A percentile compares a stretch with the other conserved stretches of the same genome.
These are phyloP conservation scores for Paecilomyces sp. DNA, from an alignment of 2,329 filamentous ascomycete genomes.

Conservation along the genomic window DNA sequence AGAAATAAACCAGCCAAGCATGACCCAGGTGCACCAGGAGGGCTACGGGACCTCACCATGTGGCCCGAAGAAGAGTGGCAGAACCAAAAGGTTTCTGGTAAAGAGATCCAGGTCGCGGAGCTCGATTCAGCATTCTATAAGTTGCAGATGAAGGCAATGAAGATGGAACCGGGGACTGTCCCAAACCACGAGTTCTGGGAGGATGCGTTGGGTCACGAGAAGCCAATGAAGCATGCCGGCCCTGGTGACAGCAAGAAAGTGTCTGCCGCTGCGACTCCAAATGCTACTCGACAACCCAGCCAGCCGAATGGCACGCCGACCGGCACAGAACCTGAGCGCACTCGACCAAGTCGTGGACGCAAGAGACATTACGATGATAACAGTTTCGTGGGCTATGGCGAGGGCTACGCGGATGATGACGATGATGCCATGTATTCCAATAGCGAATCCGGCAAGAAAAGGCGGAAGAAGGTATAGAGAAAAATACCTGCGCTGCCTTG, in stretches of 20 bases:
- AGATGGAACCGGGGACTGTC: constrained; percentile 39
- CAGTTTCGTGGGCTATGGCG: constrained; percentile 45
- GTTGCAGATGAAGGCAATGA: constrained; percentile 38
- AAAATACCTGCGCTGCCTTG: neutral
- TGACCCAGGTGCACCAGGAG: constrained; percentile 31
- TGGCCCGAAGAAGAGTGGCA: constrained; percentile 47
- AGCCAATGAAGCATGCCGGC: constrained; percentile 28
- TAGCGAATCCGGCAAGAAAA: constrained; percentile 38
- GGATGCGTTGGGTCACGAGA: constrained; percentile 42
- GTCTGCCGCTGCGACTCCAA: constrained; percentile 13
- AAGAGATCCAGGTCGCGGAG: constrained; percentile 37
- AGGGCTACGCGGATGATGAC: constrained; percentile 45
- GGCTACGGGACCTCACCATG: constrained; percentile 35
- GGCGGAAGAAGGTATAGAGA: constrained; percentile 40
- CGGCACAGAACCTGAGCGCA: constrained; percentile 24
- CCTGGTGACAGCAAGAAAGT: constrained; percentile 25
- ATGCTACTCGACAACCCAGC: constrained; percentile 14
- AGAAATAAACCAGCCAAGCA: constrained; percentile 43
- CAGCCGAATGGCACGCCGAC: constrained; percentile 21
- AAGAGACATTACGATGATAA: constrained; percentile 46
- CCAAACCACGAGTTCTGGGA: constrained; percentile 44
- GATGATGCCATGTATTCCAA: constrained; percentile 38
- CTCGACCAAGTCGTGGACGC: constrained; percentile 38
- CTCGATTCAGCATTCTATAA: constrained; percentile 35
- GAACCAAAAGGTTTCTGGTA: constrained; percentile 41